Percentiles rank a stretch among this genome's conserved stretches.
Evolutionary conservation across 306 rosid species (phyloP).

Genomic region (Cyclanthera cordifolia): DNA sequence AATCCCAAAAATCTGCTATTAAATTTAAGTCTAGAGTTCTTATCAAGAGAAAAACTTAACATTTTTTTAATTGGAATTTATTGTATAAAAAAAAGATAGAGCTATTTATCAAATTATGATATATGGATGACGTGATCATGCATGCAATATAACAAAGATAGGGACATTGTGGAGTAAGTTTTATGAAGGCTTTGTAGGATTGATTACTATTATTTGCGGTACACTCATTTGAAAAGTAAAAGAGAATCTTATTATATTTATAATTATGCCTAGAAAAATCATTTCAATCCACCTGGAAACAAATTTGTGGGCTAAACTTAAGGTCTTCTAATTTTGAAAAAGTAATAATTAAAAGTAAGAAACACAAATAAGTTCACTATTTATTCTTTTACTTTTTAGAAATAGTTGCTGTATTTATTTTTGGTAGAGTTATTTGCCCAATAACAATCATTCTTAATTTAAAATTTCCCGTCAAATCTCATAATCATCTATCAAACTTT

Average conservation of each 20-base stretch:
- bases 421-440: no score
- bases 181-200: not conserved
- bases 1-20: no score
- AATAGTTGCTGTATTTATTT: no score
- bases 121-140: slow-evolving; percentile 8
- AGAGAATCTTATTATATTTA: not conserved
- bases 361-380: not conserved
- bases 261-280: not conserved
- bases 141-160: not conserved
- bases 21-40: no score
- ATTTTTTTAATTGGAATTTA: not conserved
- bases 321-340: not conserved
- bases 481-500: no score
- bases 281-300: slow-evolving; percentile 1
- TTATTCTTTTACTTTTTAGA: no score
- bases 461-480: no score
- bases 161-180: not conserved
- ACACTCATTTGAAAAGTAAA: not conserved
- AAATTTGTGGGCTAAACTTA: not conserved
- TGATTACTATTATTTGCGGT: not conserved
- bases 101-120: not conserved
- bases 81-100: not conserved
- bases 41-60: no score
- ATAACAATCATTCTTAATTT: no score
- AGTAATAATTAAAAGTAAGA: not conserved